Base-by-base conservation (phyloP, 2,329 filamentous ascomycete genomes). In the Allantophomopsis lycopodina region DNA sequence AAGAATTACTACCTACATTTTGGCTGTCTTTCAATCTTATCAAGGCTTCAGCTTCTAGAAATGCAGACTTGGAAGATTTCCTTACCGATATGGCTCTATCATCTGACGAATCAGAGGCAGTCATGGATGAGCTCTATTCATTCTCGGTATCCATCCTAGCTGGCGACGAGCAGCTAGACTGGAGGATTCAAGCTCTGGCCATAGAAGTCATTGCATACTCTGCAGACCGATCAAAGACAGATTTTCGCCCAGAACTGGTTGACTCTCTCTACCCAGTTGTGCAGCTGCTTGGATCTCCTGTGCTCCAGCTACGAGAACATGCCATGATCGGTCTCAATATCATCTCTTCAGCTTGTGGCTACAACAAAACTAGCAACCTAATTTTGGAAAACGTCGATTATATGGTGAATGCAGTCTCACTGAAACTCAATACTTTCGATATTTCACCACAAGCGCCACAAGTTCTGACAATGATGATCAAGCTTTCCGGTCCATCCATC, bases 311-410 rank as follows among this genome's bases (percentile, higher is more conserved):
- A 13, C 81, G 87, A 47, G 71, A 75, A 23, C 88, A 96, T 56
- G 85, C 89, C 5, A 81, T 95, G 46, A 74, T 77, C 4, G 83
- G 83, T 30, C 67, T 98, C 12, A 91, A 95, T 52, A 74, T 77
- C 14, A 66, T 95, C n/a, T 80, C 89, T 1, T 54, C 60, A 2
- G 71, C 80, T 1, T 95, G 86, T 50, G 76, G 73, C 2, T 98
- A 96, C 51, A 45, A 55, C 0, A 78, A 70, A 49, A 81, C 89
- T 4, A 80, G 81, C 18, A 76, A 83, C 13, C 65, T 98, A 47
- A 79, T 98, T 32, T 73, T 96, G 20, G 77, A 83, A 39, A 98
- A 98, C 44, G 88, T 86, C 13, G 91, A 98, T 58, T 98, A 98
- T 56, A 83, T 98, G 60, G 80, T 96, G 44, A 96, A 96, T 54